Conservation (phyloP, 805 yeast genomes). For the Ascoidea asiatica region DNA sequence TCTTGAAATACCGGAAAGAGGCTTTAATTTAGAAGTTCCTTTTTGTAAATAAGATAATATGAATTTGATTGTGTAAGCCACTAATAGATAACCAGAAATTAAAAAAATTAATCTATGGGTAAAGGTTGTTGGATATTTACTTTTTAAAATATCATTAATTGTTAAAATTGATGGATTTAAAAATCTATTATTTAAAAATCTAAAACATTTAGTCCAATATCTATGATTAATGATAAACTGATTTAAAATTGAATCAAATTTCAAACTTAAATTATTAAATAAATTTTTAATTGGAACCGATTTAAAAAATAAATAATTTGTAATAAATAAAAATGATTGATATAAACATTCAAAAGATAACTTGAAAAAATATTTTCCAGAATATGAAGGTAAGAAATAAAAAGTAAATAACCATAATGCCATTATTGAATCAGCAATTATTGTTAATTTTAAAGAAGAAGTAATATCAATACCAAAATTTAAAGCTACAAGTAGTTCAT, state of each 20-base stretch:
- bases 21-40: slow-evolving; percentile 21
- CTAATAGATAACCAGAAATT: slow-evolving; percentile 19
- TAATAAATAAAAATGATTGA: no score
- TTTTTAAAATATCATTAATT: slow-evolving; percentile 12
- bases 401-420: slow-evolving; percentile 2
- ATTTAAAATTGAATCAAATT: neutral
- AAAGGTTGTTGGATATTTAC: slow-evolving; percentile 18
- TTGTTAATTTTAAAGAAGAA: slow-evolving; percentile 4
- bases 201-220: no score
- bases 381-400: slow-evolving; percentile 7
- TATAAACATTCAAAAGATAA: no score
- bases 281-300: no score
- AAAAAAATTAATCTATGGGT: slow-evolving; percentile 25
- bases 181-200: slow-evolving; percentile 1
- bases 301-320: no score
- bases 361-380: slow-evolving; percentile 2
- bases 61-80: slow-evolving; percentile 12
- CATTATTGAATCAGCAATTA: slow-evolving; percentile 1
- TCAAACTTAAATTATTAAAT: no score
- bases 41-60: slow-evolving; percentile 19
- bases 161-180: slow-evolving; percentile 13
- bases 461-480: neutral
- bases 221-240: no score
- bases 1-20: slow-evolving; percentile 38
- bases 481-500: slow-evolving; percentile 1